Conservation (phyloP, 306 rosid genomes). For the Quercus berberidifolia region DNA sequence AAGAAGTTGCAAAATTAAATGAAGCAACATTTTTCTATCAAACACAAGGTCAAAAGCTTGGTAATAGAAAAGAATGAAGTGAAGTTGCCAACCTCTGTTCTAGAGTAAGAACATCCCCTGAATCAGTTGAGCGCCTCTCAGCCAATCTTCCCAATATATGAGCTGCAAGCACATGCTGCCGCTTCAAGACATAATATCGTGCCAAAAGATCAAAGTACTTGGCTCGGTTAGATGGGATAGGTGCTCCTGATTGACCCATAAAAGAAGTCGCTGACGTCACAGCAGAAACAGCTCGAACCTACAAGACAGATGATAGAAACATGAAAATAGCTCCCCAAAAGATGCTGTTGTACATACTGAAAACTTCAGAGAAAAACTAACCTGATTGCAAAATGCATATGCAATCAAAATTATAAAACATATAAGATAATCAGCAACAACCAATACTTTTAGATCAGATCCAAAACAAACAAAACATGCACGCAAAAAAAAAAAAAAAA, state of each 20-base stretch:
- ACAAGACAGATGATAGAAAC: constrained; percentile 26
- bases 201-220: constrained; percentile 90
- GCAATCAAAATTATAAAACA: constrained; percentile 3
- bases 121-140: constrained; percentile 68
- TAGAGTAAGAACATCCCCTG: constrained; percentile 62
- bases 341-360: background rate
- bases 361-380: constrained; percentile 4
- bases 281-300: constrained; percentile 65
- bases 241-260: constrained; percentile 58
- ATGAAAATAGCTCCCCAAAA: constrained; percentile 16
- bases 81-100: constrained; percentile 64
- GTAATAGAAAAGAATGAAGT: constrained; percentile 2
- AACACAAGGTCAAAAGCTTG: constrained; percentile 12
- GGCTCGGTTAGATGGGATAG: constrained; percentile 57
- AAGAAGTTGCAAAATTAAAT: constrained; percentile 20
- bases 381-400: constrained; percentile 12
- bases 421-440: background rate
- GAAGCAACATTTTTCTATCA: constrained; percentile 1
- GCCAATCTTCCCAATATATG: constrained; percentile 79
- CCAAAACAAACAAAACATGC: constrained; percentile 8
- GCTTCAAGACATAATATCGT: constrained; percentile 79
- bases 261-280: constrained; percentile 61
- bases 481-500: constrained; percentile 19
- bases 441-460: constrained; percentile 18
- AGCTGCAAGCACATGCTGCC: constrained; percentile 96